Evolutionary conservation across 2,329 filamentous ascomycete genomes (phyloP), one percentile per base, ranked within the genome.

Genomic region (Blastomyces emzantsi): DNA sequence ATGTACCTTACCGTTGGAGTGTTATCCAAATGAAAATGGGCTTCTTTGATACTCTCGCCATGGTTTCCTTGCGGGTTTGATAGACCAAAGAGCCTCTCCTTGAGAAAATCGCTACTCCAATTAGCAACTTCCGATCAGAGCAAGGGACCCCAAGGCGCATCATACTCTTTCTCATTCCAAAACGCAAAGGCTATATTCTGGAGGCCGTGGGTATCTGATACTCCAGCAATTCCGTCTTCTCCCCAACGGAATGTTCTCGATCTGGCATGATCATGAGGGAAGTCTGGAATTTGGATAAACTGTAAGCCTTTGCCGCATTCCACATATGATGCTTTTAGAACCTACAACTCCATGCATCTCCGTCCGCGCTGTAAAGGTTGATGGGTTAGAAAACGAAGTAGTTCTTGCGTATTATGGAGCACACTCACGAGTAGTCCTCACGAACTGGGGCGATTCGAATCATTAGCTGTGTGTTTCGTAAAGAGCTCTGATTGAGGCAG

Each of bases 1-100:
- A 45, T 62, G 56, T 56, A 28, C 71, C 76, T 66, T 75, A 84
- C 83, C 63, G 85, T 85, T 64, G 93, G 93, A 36, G 90, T 96
- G 75, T 97, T 97, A 77, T 97, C 93, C 64, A 97, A 79, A 76
- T 97, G 93, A 73, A 97, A 97, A 78, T 97, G 92, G 63, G 90
- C 90, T 79, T 97, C 93, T 77, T 97, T 97, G 81, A 97, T 83
- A 74, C 91, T 95, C 79, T 97, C 94, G 67, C 94, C 94, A 79
- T 97, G 94, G 73, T 97, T 97, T 69, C 93, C 93, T 78, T 97
- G 91, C 2, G 93, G 92, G 74, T 97, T 97, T 60, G 93, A 96
- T 62, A 97, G 82, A 63, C 93, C 93, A 73, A 97, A 97, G 4
- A 97, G 84, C 67, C 94, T 87, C 77, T 97, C 94, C 77, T 97